A percentile compares a stretch with the other conserved stretches of the same genome.
phyloP scores from a whole-genome alignment of 1,139 yeast genomes.

The Hyphopichia khmerensis region DNA sequence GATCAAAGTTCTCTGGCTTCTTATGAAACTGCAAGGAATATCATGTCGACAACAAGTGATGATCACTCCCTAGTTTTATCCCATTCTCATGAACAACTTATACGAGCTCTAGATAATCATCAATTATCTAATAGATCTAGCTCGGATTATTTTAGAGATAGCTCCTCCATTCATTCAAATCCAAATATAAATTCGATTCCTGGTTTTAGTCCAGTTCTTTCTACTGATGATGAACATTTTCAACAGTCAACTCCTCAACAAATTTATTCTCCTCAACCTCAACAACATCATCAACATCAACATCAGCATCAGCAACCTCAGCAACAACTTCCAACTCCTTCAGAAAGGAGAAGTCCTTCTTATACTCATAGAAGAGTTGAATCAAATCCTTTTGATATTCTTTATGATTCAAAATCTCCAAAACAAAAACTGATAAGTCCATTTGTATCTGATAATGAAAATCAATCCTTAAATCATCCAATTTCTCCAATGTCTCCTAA shows the following conservation, averaged over 20 bases:
- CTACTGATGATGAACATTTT: not conserved
- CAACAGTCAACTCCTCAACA: not conserved
- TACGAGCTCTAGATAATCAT: not conserved
- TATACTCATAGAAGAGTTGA: constrained; percentile 9
- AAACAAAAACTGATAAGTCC: constrained; percentile 1
- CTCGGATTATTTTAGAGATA: too few species aligned
- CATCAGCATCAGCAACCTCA: not conserved
- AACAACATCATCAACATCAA: not conserved
- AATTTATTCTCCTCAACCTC: not conserved
- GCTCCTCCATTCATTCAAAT: not conserved
- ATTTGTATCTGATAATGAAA: not conserved
- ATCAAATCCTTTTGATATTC: constrained; percentile 22
- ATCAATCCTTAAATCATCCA: not conserved
- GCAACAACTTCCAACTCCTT: not conserved
- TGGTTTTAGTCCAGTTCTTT: not conserved
- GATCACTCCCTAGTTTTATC: not conserved
- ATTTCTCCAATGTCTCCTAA: not conserved
- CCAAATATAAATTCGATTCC: not conserved
- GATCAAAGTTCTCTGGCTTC: constrained; percentile 10
- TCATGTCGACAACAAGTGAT: constrained; percentile 5
- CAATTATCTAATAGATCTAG: not conserved
- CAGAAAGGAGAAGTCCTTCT: not conserved
- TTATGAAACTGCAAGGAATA: constrained; percentile 14
- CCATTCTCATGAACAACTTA: constrained; percentile 1
- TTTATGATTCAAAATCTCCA: constrained; percentile 12